Conservation (phyloP, 768 basidiomycete species). For the Lactarius deliciosus region DNA sequence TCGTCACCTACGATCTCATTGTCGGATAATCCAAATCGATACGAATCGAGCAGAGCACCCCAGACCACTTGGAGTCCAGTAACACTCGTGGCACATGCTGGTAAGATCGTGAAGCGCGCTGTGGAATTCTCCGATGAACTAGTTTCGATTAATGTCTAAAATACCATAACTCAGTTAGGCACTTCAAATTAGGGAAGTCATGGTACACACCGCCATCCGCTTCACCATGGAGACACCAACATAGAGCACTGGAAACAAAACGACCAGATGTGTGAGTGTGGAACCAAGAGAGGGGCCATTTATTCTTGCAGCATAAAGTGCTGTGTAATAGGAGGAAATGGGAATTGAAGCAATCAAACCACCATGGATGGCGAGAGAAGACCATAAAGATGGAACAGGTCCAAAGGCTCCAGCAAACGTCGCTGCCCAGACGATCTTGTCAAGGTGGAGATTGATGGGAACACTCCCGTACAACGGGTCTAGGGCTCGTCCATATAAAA, state of each 20-base stretch:
- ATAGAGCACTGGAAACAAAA: slow-evolving; percentile 58
- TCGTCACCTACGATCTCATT: slow-evolving; percentile 27
- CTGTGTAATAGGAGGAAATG: slow-evolving; percentile 65
- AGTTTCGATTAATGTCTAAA: slow-evolving; percentile 22
- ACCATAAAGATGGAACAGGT: slow-evolving; percentile 36
- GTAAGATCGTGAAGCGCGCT: slow-evolving; percentile 26
- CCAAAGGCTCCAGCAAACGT: slow-evolving; percentile 38
- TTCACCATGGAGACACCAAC: slow-evolving; percentile 49
- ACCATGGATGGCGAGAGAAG: slow-evolving; percentile 41
- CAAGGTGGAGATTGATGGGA: slow-evolving; percentile 52
- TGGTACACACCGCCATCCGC: slow-evolving; percentile 40
- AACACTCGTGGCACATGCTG: slow-evolving; percentile 28
- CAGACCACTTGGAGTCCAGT: slow-evolving; percentile 23
- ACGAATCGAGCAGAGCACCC: slow-evolving; percentile 15
- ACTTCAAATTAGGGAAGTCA: neutral
- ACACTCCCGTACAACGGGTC: slow-evolving; percentile 66
- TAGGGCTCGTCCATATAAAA: slow-evolving; percentile 62
- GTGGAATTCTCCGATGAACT: slow-evolving; percentile 14
- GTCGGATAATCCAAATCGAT: slow-evolving; percentile 25
- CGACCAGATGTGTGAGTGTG: slow-evolving; percentile 52
- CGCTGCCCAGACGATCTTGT: slow-evolving; percentile 39
- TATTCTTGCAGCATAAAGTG: slow-evolving; percentile 56
- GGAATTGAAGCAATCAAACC: slow-evolving; percentile 49
- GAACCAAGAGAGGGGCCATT: slow-evolving; percentile 57
- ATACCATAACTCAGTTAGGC: neutral